These are phyloP conservation scores for Lachnellula arida DNA, from an alignment of 2,329 filamentous ascomycete species.

Conservation along the genomic window DNA sequence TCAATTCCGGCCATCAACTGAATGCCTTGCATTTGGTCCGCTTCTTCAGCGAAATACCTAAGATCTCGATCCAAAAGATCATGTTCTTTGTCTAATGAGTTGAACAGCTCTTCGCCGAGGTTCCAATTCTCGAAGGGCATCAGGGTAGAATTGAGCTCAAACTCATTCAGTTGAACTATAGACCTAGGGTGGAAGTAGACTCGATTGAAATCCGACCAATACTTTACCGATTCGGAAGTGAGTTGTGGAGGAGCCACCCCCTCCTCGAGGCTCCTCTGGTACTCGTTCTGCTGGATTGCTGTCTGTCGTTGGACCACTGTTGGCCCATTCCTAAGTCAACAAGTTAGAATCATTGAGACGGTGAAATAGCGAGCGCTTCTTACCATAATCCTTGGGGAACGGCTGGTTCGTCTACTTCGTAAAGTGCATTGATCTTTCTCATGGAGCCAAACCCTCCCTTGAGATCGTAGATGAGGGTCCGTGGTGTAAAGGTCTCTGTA, in stretches of 20 bases:
- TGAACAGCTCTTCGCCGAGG: conserved; percentile 71
- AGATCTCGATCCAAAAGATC: conserved; percentile 90
- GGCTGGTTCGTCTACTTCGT: conserved; percentile 41
- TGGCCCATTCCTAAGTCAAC: conserved; percentile 53
- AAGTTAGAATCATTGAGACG: conserved; percentile 2
- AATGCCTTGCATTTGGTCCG: conserved; percentile 84
- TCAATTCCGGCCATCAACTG: conserved; percentile 70
- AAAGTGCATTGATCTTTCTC: conserved; percentile 82
- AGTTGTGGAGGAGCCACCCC: conserved; percentile 61
- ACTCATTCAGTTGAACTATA: conserved; percentile 81
- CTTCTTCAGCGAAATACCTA: conserved; percentile 84
- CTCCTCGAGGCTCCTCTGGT: conserved; percentile 74
- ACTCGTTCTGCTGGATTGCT: conserved; percentile 65
- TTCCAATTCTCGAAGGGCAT: conserved; percentile 78
- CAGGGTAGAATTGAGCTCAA: conserved; percentile 72
- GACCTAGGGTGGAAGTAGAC: conserved; percentile 90
- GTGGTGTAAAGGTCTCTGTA: conserved; percentile 84
- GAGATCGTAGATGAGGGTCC: conserved; percentile 89
- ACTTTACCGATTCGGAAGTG: conserved; percentile 69
- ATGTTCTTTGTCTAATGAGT: conserved; percentile 68
- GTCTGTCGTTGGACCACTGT: conserved; percentile 64
- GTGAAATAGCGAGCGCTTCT: conserved; percentile 12
- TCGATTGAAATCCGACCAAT: conserved; percentile 94
- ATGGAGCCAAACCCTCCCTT: conserved; percentile 91
- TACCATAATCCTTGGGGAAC: conserved; percentile 36